A percentile compares a stretch with the other conserved stretches of the same genome.
Evolutionary conservation across 352 stramenopile genomes (phyloP).

Genomic region (Pythium coloratum): DNA sequence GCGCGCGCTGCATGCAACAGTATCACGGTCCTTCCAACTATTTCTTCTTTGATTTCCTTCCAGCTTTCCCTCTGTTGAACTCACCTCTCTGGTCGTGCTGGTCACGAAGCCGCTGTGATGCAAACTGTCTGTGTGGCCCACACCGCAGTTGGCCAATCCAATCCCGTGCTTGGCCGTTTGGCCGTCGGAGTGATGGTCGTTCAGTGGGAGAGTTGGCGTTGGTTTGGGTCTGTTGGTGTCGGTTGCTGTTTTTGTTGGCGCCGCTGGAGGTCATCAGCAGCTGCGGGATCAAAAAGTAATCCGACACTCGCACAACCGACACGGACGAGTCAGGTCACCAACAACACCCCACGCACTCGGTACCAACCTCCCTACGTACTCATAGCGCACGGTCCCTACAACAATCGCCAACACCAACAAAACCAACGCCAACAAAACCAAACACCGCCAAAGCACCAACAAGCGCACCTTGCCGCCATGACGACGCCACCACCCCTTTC

Average conservation of each 20-base stretch:
- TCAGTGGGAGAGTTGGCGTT: slow-evolving; percentile 10
- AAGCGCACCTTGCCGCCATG: background rate
- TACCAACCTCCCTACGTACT: background rate
- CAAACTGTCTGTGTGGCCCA: background rate
- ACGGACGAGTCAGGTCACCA: background rate
- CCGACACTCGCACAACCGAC: background rate
- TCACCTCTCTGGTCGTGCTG: background rate
- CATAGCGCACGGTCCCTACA: background rate
- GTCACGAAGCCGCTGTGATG: slow-evolving; percentile 5
- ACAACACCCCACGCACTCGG: background rate
- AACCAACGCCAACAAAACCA: background rate
- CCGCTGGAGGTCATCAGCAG: slow-evolving; percentile 3
- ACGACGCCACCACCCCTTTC: background rate
- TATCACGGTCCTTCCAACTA: background rate
- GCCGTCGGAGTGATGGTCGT: slow-evolving; percentile 13
- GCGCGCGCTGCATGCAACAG: no score
- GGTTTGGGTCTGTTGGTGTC: slow-evolving; percentile 8
- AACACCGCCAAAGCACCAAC: background rate
- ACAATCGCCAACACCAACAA: background rate
- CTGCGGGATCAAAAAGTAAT: slow-evolving; percentile 7
- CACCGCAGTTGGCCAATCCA: slow-evolving; percentile 1
- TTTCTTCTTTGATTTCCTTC: background rate
- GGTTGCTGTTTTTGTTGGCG: slow-evolving; percentile 10
- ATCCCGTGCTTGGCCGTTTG: slow-evolving; percentile 6
- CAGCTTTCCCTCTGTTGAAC: background rate